Evolutionary conservation across 192 early-diverging fungal species (phyloP).

Genomic region (Martensiomyces pterosporus): DNA sequence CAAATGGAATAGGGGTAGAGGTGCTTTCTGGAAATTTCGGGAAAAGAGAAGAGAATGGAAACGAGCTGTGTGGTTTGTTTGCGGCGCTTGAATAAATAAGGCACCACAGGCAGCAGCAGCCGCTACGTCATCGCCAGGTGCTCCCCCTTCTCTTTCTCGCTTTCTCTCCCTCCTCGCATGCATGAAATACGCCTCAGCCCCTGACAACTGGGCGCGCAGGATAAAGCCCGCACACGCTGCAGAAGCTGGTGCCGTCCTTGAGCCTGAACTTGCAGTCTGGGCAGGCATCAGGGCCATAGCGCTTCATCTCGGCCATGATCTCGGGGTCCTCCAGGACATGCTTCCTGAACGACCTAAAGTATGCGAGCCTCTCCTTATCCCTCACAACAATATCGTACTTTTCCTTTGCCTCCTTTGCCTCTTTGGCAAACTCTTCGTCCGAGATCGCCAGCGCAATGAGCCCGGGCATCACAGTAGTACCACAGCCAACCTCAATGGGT

Average conservation of each 20-base stretch:
- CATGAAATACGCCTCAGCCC: no score
- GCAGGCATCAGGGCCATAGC: constrained; percentile 53
- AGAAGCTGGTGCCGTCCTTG: constrained; percentile 53
- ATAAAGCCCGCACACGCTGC: constrained; percentile 62
- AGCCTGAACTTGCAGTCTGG: constrained; percentile 60
- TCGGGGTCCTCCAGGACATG: constrained; percentile 36
- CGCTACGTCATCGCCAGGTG: no score
- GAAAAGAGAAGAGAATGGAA: background rate
- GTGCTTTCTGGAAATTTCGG: no score
- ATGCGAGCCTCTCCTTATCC: constrained; percentile 59
- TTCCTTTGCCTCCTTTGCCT: constrained; percentile 27
- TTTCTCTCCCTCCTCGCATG: no score
- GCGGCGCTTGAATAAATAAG: no score
- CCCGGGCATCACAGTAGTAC: constrained; percentile 55
- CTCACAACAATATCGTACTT: constrained; percentile 55
- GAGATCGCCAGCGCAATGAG: constrained; percentile 35
- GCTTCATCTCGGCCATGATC: constrained; percentile 21
- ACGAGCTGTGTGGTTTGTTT: background rate
- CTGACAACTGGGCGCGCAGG: constrained; percentile 40
- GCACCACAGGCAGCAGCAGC: no score
- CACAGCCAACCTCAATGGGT: constrained; percentile 61
- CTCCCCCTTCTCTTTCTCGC: no score
- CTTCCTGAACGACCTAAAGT: constrained; percentile 54
- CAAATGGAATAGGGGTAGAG: no score
- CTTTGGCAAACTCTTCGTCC: constrained; percentile 12